These are phyloP conservation scores for Coccomyxa sp. DNA, from an alignment of 139 green algal genomes.

Conservation along the genomic window DNA sequence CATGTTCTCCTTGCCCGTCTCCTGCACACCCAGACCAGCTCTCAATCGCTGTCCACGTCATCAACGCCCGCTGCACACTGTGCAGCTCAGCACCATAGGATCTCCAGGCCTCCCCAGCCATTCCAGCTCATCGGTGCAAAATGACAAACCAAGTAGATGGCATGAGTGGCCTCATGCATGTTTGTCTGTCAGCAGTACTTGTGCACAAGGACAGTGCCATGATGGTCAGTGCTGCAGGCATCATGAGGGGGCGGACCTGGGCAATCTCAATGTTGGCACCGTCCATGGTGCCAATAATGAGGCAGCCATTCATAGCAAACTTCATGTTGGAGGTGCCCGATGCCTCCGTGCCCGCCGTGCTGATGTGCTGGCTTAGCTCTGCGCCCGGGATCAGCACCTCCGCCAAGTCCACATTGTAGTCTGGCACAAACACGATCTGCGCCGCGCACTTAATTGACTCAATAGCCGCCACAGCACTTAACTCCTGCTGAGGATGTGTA, in stretches of 20 bases:
- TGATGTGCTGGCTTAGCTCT: constrained; percentile 85
- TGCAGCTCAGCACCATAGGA: no score
- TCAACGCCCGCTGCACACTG: no score
- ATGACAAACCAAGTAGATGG: no score
- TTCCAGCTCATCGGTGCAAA: no score
- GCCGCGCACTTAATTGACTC: neutral
- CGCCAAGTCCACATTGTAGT: constrained; percentile 92
- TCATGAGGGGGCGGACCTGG: constrained; percentile 46
- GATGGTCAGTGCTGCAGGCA: no score
- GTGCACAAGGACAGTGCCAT: no score
- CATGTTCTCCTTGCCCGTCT: constrained; percentile 71
- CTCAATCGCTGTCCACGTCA: no score
- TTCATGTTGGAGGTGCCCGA: constrained; percentile 98
- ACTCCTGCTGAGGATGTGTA: neutral
- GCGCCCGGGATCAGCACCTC: constrained; percentile 81
- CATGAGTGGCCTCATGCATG: no score
- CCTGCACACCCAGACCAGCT: neutral
- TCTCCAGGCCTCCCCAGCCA: no score
- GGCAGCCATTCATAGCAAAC: constrained; percentile 96
- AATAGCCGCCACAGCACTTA: neutral
- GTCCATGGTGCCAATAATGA: constrained; percentile 98
- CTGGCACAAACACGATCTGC: constrained; percentile 86
- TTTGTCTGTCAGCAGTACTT: no score
- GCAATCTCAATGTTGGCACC: constrained; percentile 99
- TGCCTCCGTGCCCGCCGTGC: constrained; percentile 86